Base-by-base conservation (phyloP, 345 rosid species). In the Combretum micranthum region DNA sequence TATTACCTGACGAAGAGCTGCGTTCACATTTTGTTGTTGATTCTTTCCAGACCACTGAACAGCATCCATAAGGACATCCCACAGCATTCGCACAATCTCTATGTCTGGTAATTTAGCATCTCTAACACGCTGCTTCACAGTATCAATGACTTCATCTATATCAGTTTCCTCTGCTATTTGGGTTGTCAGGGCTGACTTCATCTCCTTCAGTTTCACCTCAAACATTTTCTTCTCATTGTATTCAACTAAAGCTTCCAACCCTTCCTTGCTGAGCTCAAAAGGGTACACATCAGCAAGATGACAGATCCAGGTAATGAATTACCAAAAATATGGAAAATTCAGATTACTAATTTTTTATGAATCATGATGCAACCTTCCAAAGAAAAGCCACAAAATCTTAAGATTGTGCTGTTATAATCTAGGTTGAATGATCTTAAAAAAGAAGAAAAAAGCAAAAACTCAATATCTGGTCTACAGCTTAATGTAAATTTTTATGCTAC, bases 21-120 rank as follows among this genome's bases (percentile, higher is more conserved):
- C 50, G 75, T 87, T 87, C 19, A 88, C 83, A 72, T 90, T 94
- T 77, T 90, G 99, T 78, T 94, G 95, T 80, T 94, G 97, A 77
- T 87, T 94, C 87, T 87, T 90, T 53, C 99, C 97, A 65, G 97
- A 89, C 96, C 97, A 90, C 68, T 87, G 99, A 61, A 94, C 96
- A 65, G 96, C 99, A 79, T 89, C 99, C 97, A 87, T 94, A 56
- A 94, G 53, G 25, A 85, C 84, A 83, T 94, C 96, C 99, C 99
- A 94, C 59, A 87, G 65, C 55, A 85, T 83, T 54, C 95, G 75
- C 57, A 94, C 82, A 23, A 86, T 72, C 76, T 94, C 97, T 53
- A 70, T 57, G 25, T 89, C 95, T 8, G 80, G 97, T 42, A 93
- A 75, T 55, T 84, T 83, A 53, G 95, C 96, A 64, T 94, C 99